These are phyloP conservation scores for Lipomyces oligophaga DNA, from an alignment of 805 yeast species.

Conservation along the genomic window DNA sequence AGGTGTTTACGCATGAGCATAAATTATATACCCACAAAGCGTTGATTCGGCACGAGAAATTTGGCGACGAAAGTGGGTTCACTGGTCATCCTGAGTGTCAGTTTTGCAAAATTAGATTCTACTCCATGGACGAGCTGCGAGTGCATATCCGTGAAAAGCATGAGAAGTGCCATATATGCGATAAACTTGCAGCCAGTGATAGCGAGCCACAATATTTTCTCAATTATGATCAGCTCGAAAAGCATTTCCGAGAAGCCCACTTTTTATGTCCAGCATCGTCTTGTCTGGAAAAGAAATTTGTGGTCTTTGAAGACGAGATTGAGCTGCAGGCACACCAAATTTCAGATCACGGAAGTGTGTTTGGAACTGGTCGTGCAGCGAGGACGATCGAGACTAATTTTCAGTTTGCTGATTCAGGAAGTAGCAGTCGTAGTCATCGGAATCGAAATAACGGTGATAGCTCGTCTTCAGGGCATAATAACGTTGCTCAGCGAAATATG, in stretches of 20 bases:
- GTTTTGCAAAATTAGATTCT: constrained; percentile 74
- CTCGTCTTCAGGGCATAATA: not conserved
- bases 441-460: not conserved
- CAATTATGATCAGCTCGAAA: constrained; percentile 67
- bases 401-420: constrained; percentile 7
- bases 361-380: constrained; percentile 35
- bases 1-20: constrained; percentile 71
- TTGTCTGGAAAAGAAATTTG: constrained; percentile 86
- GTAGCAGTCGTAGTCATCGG: not conserved
- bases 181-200: constrained; percentile 49
- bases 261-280: constrained; percentile 69
- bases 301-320: constrained; percentile 81
- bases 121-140: constrained; percentile 81
- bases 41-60: constrained; percentile 63
- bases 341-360: constrained; percentile 66
- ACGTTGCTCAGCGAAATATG: not conserved
- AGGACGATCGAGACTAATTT: constrained; percentile 21
- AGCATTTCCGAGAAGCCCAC: constrained; percentile 72
- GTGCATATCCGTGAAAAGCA: constrained; percentile 78
- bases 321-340: constrained; percentile 87
- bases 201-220: constrained; percentile 68
- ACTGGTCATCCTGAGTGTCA: constrained; percentile 85
- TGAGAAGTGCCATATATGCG: constrained; percentile 88
- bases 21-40: constrained; percentile 57
- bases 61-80: constrained; percentile 72